Base-by-base conservation (phyloP, 148 eudicot species). In the Chenopodium quinoa region DNA sequence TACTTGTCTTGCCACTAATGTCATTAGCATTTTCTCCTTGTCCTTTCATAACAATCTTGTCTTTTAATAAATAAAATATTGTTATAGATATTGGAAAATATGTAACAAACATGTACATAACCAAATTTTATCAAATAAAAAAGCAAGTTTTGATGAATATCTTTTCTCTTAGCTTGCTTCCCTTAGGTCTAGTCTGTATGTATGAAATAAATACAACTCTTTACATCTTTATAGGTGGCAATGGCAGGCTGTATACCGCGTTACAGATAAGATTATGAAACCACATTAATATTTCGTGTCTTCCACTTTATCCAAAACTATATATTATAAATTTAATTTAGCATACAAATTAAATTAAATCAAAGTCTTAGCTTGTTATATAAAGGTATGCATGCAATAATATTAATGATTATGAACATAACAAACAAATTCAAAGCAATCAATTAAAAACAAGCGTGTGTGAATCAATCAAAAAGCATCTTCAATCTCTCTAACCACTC, bases 221-320 rank as follows among this genome's bases (percentile, higher is more conserved):
- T 31, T 56, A 56, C 19, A 8, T 73, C 77, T 72, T 78, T 77
- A 31, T 46, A 71, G 81, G 40, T 73, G 82, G 73, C 81, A 77
- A 83, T 73, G 75, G 67, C 82, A 83, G 85, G 48, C 82, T 83
- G 85, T 67, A 78, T n/a, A 63, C 79, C 82, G 82, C 82, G 85
- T 83, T 77, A 78, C 78, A 83, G 82, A 78, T 83, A 79, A 67
- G 48, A 69, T 79, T 73, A 69, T 74, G 31, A 71, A 69, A 71
- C 75, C 60, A 74, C 56, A 37, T 37, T 37, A 25, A 10, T 74
- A 52, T 83, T 83, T 74, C 82, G 75, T 79, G 82, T 79, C 85
- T 73, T 83, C 82, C 82, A 74, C 82, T 83, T 79, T 79, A 79
- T 79, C 76, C 68, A 75, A 73, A 48, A 66, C 17, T 71, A 71